Conservation (phyloP, 352 stramenopile genomes). For the Phytopythium oedochilum region DNA sequence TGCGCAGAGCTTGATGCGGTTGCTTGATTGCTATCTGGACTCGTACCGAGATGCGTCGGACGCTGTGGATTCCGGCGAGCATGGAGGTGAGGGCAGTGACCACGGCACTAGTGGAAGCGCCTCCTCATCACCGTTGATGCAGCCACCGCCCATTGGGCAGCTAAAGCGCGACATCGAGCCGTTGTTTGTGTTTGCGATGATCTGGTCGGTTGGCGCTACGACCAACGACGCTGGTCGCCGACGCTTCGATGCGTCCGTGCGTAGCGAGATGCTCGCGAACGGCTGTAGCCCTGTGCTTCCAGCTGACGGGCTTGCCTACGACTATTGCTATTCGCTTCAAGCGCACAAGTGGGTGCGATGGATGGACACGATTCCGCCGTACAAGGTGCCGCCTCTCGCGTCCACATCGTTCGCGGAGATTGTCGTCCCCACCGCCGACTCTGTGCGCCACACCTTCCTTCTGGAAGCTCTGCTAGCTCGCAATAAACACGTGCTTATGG, state of each 20-base stretch:
- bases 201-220: conserved; percentile 91
- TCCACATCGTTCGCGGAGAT: conserved; percentile 88
- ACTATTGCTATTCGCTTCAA: conserved; percentile 89
- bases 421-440: conserved; percentile 92
- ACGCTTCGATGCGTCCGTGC: conserved; percentile 89
- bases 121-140: conserved; percentile 7
- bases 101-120: background rate
- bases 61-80: background rate
- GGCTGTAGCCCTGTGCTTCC: conserved; percentile 58
- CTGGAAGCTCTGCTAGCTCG: conserved; percentile 79
- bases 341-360: conserved; percentile 90
- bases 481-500: conserved; percentile 93
- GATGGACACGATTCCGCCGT: conserved; percentile 90
- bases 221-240: conserved; percentile 83
- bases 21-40: conserved; percentile 89
- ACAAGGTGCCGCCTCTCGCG: conserved; percentile 50
- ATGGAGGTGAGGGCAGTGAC: background rate
- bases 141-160: conserved; percentile 31
- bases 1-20: conserved; percentile 88
- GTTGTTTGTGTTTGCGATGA: conserved; percentile 91
- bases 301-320: conserved; percentile 73
- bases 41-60: conserved; percentile 56
- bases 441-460: conserved; percentile 91
- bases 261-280: conserved; percentile 75
- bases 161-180: conserved; percentile 82